A percentile compares a stretch with the other conserved stretches of the same genome.
phyloP scores from a whole-genome alignment of 495 filamentous ascomycete genomes.

The Pyronema omphalodes region DNA sequence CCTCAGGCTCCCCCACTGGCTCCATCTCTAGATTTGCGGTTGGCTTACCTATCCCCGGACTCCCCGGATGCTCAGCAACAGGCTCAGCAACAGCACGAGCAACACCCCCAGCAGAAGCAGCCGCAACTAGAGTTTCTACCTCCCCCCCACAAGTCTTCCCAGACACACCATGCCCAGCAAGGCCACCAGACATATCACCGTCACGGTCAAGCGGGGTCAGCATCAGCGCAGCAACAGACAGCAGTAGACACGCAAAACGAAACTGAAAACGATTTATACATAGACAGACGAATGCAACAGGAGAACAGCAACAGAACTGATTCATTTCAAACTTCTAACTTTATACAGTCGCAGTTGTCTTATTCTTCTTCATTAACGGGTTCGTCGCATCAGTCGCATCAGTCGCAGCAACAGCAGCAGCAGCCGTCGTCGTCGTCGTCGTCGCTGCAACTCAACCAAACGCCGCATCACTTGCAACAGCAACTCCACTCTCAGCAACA shows the following conservation, averaged over 20 bases:
- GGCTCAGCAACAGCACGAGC: no score
- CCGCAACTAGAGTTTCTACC: not conserved
- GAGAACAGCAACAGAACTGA: conserved; percentile 54
- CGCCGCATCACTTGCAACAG: conserved; percentile 28
- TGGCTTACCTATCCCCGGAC: no score
- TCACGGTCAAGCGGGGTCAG: conserved; percentile 29
- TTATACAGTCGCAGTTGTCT: conserved; percentile 14
- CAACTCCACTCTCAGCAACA: not conserved
- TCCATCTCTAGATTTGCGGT: no score
- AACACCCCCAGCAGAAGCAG: no score
- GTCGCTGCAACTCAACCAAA: conserved; percentile 25
- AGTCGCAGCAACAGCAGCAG: conserved; percentile 20
- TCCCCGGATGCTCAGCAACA: no score
- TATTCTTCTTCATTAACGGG: conserved; percentile 2
- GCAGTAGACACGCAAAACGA: conserved; percentile 37
- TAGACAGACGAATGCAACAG: conserved; percentile 59
- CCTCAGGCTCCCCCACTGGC: no score
- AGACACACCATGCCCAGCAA: conserved; percentile 7
- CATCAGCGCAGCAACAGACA: conserved; percentile 28
- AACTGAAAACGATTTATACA: conserved; percentile 29
- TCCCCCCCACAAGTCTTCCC: not conserved
- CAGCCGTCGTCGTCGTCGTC: no score
- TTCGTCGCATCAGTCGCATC: no score
- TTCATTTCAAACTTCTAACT: conserved; percentile 32
- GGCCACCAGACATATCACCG: conserved; percentile 24